A percentile compares a stretch with the other conserved stretches of the same genome.
Conservation (phyloP, 2,329 filamentous ascomycete species). For the Bipolaris gigantea region DNA sequence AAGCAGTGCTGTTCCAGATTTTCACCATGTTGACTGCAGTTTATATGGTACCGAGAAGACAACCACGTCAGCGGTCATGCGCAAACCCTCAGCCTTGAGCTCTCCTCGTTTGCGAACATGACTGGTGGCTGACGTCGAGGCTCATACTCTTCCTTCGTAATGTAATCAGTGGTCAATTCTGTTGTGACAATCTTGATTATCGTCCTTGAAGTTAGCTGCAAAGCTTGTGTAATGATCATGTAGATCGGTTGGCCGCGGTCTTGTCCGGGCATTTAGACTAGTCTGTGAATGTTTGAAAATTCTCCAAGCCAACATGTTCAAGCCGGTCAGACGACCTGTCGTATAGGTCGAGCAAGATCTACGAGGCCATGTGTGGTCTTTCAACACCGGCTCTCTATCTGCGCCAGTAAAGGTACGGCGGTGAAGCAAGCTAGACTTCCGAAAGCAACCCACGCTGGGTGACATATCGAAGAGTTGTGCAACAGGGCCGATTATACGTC, state of each 20-base stretch:
- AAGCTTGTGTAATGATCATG: not conserved
- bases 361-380: not conserved
- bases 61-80: constrained; percentile 4
- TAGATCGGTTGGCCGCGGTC: not conserved
- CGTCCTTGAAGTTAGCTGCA: not conserved
- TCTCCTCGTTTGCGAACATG: constrained; percentile 3
- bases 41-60: not conserved
- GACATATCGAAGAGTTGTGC: constrained; percentile 1
- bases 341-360: not conserved
- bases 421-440: not conserved
- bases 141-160: not conserved
- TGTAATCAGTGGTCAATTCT: not conserved
- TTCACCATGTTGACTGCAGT: not conserved
- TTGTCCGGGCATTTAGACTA: not conserved
- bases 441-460: not conserved
- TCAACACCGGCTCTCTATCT: not conserved
- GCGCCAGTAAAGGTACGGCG: not conserved
- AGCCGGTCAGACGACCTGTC: not conserved
- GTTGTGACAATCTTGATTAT: not conserved
- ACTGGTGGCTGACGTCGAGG: not conserved
- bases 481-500: constrained; percentile 1
- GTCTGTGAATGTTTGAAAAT: not conserved
- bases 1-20: not conserved
- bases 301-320: not conserved
- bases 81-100: not conserved